A percentile compares a stretch with the other conserved stretches of the same genome.
phyloP scores from a whole-genome alignment of 2,329 filamentous ascomycete genomes.

The Ascocoryne sarcoides region DNA sequence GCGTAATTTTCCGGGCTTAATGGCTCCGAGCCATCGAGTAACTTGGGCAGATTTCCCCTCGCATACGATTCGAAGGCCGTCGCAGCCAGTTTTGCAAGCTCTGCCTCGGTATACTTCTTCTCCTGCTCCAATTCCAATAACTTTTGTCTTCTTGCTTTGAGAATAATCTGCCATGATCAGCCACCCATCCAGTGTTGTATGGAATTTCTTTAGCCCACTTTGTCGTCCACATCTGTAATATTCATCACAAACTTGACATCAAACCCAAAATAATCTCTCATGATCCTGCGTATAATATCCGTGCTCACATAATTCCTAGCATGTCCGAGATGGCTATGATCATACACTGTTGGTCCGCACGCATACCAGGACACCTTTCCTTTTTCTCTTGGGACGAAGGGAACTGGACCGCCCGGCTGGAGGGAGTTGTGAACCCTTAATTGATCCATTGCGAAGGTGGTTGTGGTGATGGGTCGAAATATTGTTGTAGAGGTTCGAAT shows the following conservation, averaged over 20 bases:
- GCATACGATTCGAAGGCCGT: constrained; percentile 49
- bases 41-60: constrained; percentile 43
- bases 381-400: constrained; percentile 23
- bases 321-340: constrained; percentile 59
- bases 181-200: constrained; percentile 2
- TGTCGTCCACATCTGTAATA: constrained; percentile 60
- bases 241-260: constrained; percentile 65
- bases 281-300: constrained; percentile 60
- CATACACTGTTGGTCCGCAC: constrained; percentile 63
- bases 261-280: constrained; percentile 61
- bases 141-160: constrained; percentile 68
- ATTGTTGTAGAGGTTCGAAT: constrained; percentile 6
- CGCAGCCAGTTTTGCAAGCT: constrained; percentile 39
- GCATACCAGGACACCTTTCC: constrained; percentile 52
- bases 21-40: constrained; percentile 32
- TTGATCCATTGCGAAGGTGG: constrained; percentile 16
- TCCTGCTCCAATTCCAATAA: constrained; percentile 71
- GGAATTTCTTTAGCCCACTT: constrained; percentile 31
- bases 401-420: constrained; percentile 23
- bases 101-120: constrained; percentile 46
- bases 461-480: constrained; percentile 8
- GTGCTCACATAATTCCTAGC: constrained; percentile 66
- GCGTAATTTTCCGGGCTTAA: constrained; percentile 44
- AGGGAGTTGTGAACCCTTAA: constrained; percentile 28
- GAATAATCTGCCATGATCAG: constrained; percentile 45